Evolutionary conservation across 768 basidiomycete species (phyloP), one percentile per base, ranked within the genome.

Genomic region (Suillus ampliporus): DNA sequence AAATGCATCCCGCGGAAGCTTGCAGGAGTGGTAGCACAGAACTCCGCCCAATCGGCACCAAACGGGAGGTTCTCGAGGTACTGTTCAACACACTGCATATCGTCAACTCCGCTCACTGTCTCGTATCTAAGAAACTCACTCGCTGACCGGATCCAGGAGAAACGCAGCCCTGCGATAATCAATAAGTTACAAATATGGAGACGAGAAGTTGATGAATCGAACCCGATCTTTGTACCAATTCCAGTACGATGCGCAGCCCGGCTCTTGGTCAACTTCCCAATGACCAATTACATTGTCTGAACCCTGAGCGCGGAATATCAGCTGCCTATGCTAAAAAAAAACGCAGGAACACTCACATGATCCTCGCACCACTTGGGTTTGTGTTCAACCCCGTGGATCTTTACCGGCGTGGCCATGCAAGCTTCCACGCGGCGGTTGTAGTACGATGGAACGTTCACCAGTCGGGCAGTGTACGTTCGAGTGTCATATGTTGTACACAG

Each of bases 11-110:
- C 65, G n/a, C 19, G 63, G 62, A 77, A 74, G 13, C 38, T 58
- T 1, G 60, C 69, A 0, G 76, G 76, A 1, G 76, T 77, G 8
- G 75, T 75, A 15, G 76, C 71, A 54, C 76, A 77, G 52, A 77
- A 72, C 52, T 70, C 67, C 11, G 65, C 64, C 75, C 75, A 77
- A 28, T 72, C 70, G 17, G 67, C 57, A 7, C 74, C 72, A 8
- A 6, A 4, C 8, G 71, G 74, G 17, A 77, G 66, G 17, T 73
- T 71, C n/a, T 70, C 68, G 9, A 77, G 54, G 48, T 66, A 72
- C 2, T 73, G 70, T 23, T 77, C 73, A 57, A 76, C 69, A 31
- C 67, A 68, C 74, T 77, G 53, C 14, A 19, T 28, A 37, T 9
- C 31, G 17, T 37, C 23, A 61, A 19, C 21, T 34, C 7, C 8